Percentiles rank a stretch among this genome's conserved stretches.
Conservation (phyloP, 495 filamentous ascomycete species). For the Cryomyces minteri region DNA sequence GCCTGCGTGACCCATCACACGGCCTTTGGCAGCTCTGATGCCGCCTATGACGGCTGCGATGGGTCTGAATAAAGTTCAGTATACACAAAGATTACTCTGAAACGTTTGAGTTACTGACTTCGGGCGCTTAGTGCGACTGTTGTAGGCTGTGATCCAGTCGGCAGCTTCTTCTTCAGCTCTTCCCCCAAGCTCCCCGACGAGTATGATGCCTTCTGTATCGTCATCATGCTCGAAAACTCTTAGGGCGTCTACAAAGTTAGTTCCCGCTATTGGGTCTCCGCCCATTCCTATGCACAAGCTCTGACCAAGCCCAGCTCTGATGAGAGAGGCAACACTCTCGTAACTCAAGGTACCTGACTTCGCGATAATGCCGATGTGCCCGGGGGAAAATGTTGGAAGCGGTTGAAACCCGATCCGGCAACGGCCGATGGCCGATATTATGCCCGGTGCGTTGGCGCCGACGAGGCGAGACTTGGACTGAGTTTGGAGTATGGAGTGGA, state of each 20-base stretch:
- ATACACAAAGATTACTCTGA: background rate
- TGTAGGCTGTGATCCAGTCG: conserved; percentile 58
- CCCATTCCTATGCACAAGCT: conserved; percentile 78
- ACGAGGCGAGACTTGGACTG: conserved; percentile 70
- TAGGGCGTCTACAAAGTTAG: conserved; percentile 61
- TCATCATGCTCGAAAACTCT: conserved; percentile 53
- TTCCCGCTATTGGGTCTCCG: conserved; percentile 70
- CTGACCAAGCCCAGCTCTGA: conserved; percentile 66
- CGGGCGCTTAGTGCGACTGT: conserved; percentile 33
- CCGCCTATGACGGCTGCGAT: conserved; percentile 68
- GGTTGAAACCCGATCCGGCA: conserved; percentile 85
- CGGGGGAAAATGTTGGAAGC: conserved; percentile 52
- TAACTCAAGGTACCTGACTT: conserved; percentile 85
- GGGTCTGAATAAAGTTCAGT: conserved; percentile 29
- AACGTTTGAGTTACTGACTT: conserved; percentile 34
- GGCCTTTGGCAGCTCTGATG: conserved; percentile 39
- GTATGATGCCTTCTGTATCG: conserved; percentile 62
- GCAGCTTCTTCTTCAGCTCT: conserved; percentile 64
- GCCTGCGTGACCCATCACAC: conserved; percentile 82
- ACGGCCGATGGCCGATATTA: conserved; percentile 63
- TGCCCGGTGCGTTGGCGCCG: conserved; percentile 75
- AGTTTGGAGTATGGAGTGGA: conserved; percentile 58
- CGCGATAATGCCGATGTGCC: conserved; percentile 63
- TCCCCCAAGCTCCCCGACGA: conserved; percentile 82
- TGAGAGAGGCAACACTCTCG: conserved; percentile 71